Base-by-base conservation (phyloP, 1,284 basidiomycete species). In the Ustilago crameri region DNA sequence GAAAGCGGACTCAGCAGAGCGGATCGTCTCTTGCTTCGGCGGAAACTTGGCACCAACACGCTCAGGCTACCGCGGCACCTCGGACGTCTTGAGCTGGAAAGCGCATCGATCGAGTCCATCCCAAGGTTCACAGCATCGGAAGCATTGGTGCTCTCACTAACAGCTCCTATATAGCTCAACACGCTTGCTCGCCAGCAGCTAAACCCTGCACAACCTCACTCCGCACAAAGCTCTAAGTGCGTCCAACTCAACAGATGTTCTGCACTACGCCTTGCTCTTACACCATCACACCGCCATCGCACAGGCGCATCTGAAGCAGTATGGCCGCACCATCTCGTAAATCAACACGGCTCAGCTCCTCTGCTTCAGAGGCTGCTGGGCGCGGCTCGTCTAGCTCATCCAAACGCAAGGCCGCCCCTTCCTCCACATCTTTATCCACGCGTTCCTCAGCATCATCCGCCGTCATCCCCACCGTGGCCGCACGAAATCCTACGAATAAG, bases 401-500 rank as follows among this genome's bases (percentile, higher is more conserved):
- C 40, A 55, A 37, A 34, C 51, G 51, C 5, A 64, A 61, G 24
- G 23, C 56, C 5, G 48, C 52, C 9, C 17, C 57, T 22, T 50
- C 59, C 17, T 37, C 57, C 24, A 45, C 63, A 38, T 55, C 66
- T 5, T 63, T 60, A 5, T 67, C 60, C 42, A 58, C 51, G 27
- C 55, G 70, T 15, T 65, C 62, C 9, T 74, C 71, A 12, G 62
- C 52, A 14, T 61, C 71, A 49, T 74, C 71, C 5, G 71, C 57
- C 22, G 61, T 74, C 41, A 68, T 74, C 18, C 71, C 71, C 18
- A 65, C 71, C 9, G 58, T 74, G 40, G 71, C 62, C 20, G 65
- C 71, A 7, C 61, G 66, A 40, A 62, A 64, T 43, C 51, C 69
- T 17, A 46, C 57, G 35, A 65, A 54, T 9, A 43, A 56, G 14